These are phyloP conservation scores for Candida tropicalis DNA, from an alignment of 1,139 yeast species.

Conservation along the genomic window DNA sequence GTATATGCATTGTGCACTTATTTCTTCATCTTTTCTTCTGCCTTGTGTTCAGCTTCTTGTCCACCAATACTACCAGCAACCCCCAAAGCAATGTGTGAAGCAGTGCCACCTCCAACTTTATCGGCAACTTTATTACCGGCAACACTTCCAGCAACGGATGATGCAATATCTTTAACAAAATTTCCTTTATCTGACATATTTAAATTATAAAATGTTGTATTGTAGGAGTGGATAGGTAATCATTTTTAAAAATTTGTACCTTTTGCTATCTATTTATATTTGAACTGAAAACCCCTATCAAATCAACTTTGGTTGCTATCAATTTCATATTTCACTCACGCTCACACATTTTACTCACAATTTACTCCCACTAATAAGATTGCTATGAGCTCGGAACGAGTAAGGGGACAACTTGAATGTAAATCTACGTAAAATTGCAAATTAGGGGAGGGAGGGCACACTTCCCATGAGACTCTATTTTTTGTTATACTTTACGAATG, in stretches of 20 bases:
- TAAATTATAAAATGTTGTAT: background rate
- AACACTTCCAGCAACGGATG: constrained; percentile 34
- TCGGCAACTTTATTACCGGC: constrained; percentile 41
- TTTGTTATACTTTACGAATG: no score
- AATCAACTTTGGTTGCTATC: constrained; percentile 2
- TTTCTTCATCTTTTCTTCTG: constrained; percentile 23
- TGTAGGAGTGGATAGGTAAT: background rate
- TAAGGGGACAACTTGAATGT: no score
- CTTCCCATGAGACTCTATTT: no score
- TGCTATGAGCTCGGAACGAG: no score
- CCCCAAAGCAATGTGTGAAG: constrained; percentile 38
- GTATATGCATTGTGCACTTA: no score
- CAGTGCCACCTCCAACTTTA: constrained; percentile 33
- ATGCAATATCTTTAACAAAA: constrained; percentile 31
- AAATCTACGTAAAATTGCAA: no score
- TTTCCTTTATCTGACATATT: constrained; percentile 12
- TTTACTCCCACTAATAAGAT: background rate
- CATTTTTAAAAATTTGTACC: background rate
- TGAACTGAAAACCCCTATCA: no score
- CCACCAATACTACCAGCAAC: constrained; percentile 39
- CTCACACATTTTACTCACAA: no score
- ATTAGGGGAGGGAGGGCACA: no score
- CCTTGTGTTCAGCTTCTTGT: constrained; percentile 32
- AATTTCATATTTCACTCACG: background rate
- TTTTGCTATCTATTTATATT: constrained; percentile 2